Percentiles rank a stretch among this genome's conserved stretches.
Conservation (phyloP, 352 stramenopile genomes). For the Peronospora destructor region DNA sequence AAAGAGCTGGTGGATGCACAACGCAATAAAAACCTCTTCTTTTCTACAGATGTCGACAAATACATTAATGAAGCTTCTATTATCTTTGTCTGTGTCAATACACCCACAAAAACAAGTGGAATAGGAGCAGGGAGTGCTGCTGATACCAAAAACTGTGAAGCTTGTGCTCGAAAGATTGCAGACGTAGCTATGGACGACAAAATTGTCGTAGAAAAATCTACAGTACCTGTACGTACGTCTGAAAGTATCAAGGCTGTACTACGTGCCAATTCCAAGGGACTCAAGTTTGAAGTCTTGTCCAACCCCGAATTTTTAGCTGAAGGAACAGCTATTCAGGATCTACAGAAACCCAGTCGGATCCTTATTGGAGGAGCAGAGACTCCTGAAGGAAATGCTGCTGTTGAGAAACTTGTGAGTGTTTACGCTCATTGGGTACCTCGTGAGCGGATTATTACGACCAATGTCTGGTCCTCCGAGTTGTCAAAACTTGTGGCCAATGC, state of each 20-base stretch:
- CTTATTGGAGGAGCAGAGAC: slow-evolving; percentile 97
- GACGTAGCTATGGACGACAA: slow-evolving; percentile 90
- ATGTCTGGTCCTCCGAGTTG: slow-evolving; percentile 99
- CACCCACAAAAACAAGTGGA: slow-evolving; percentile 95
- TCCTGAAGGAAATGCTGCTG: slow-evolving; percentile 72
- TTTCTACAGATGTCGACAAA: slow-evolving; percentile 95
- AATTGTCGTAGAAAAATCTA: slow-evolving; percentile 99
- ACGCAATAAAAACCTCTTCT: slow-evolving; percentile 96
- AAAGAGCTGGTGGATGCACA: slow-evolving; percentile 91
- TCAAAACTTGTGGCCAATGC: slow-evolving; percentile 99
- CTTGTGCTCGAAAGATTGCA: slow-evolving; percentile 97
- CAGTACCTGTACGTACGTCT: slow-evolving; percentile 97
- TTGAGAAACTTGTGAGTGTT: slow-evolving; percentile 90
- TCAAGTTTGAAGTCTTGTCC: slow-evolving; percentile 95
- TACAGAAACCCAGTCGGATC: slow-evolving; percentile 93
- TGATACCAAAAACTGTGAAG: slow-evolving; percentile 99
- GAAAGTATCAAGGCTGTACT: slow-evolving; percentile 95
- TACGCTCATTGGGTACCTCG: slow-evolving; percentile 97
- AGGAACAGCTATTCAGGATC: slow-evolving; percentile 96
- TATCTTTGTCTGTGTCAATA: slow-evolving; percentile 99
- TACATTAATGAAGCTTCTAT: slow-evolving; percentile 96
- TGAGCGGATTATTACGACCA: slow-evolving; percentile 95
- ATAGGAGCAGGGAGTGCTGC: slow-evolving; percentile 95
- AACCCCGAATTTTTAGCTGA: slow-evolving; percentile 99
- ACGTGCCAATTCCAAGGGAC: slow-evolving; percentile 88